phyloP scores from a whole-genome alignment of 2,329 filamentous ascomycete species.

The Endocalyx cinctus region DNA sequence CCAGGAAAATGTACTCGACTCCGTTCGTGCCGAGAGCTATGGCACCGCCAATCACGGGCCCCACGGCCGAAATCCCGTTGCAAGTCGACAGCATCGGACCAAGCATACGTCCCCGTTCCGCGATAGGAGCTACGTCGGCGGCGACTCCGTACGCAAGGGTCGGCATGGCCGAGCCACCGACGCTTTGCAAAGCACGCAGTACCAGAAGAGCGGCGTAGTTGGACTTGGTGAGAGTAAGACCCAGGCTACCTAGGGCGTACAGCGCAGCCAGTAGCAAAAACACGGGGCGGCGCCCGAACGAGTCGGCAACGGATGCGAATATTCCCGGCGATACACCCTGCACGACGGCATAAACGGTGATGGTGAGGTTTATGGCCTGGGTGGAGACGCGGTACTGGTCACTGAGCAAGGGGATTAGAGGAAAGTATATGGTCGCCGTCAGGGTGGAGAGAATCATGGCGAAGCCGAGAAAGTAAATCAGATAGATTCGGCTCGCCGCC shows the following conservation, averaged over 20 bases:
- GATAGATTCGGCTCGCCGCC: not conserved
- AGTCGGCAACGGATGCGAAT: slow-evolving; percentile 3
- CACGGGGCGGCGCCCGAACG: not conserved
- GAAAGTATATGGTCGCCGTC: slow-evolving; percentile 9
- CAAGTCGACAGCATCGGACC: slow-evolving; percentile 6
- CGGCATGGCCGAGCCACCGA: slow-evolving; percentile 6
- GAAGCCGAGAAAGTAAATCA: slow-evolving; percentile 5
- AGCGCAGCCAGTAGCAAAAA: not conserved
- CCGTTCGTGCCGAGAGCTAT: slow-evolving; percentile 2
- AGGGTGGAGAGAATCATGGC: slow-evolving; percentile 5
- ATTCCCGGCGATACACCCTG: slow-evolving; percentile 4
- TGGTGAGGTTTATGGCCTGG: slow-evolving; percentile 7
- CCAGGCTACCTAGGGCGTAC: not conserved
- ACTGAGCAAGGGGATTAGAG: slow-evolving; percentile 4
- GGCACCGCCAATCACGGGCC: slow-evolving; percentile 11
- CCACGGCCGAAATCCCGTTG: slow-evolving; percentile 6
- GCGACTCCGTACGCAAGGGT: slow-evolving; percentile 9
- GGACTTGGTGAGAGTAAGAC: not conserved
- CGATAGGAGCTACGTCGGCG: slow-evolving; percentile 4
- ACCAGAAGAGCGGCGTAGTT: slow-evolving; percentile 8
- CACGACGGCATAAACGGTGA: slow-evolving; percentile 7
- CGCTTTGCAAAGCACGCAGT: slow-evolving; percentile 9
- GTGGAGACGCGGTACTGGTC: slow-evolving; percentile 1
- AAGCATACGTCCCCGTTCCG: slow-evolving; percentile 6
- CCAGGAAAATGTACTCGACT: slow-evolving; percentile 6